phyloP scores from a whole-genome alignment of 495 filamentous ascomycete species.

The Podospora comata region DNA sequence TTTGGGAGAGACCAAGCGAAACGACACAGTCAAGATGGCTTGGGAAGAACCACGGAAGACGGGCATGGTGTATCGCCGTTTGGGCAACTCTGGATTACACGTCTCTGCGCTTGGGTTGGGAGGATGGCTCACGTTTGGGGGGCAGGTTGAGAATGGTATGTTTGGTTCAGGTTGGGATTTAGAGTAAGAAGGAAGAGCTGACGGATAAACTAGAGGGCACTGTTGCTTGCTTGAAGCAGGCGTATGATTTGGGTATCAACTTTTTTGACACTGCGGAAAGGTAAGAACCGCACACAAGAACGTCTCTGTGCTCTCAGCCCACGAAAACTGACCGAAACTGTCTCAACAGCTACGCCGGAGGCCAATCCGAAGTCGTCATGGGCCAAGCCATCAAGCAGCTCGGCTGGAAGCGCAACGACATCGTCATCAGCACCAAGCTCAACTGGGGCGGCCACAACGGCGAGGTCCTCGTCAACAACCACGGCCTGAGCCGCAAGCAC shows the following conservation, averaged over 20 bases:
- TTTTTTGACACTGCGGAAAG: conserved; percentile 49
- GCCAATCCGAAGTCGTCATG: conserved; percentile 57
- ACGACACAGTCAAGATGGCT: conserved; percentile 21
- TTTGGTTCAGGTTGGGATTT: too few species aligned
- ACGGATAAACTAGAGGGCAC: conserved; percentile 28
- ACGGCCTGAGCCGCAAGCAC: conserved; percentile 69
- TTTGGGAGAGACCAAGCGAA: too few species aligned
- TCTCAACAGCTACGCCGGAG: conserved; percentile 38
- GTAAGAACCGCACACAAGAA: conserved; percentile 24
- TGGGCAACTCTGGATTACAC: conserved; percentile 71
- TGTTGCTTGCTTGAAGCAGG: conserved; percentile 62
- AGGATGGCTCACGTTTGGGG: conserved; percentile 76
- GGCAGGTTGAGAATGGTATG: conserved; percentile 60
- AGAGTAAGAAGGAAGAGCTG: not conserved
- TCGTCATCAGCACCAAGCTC: conserved; percentile 69
- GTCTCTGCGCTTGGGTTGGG: conserved; percentile 73
- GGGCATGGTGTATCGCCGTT: conserved; percentile 69
- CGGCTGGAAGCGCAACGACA: conserved; percentile 63
- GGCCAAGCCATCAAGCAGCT: conserved; percentile 56
- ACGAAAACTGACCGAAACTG: not conserved
- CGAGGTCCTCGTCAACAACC: conserved; percentile 49
- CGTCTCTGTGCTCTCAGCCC: not conserved
- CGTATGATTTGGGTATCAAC: conserved; percentile 70
- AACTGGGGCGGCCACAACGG: conserved; percentile 62
- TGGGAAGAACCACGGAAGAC: conserved; percentile 34